A percentile compares a stretch with the other conserved stretches of the same genome.
These are phyloP conservation scores for Marasmius sp. DNA, from an alignment of 1,284 basidiomycete species.

Conservation along the genomic window DNA sequence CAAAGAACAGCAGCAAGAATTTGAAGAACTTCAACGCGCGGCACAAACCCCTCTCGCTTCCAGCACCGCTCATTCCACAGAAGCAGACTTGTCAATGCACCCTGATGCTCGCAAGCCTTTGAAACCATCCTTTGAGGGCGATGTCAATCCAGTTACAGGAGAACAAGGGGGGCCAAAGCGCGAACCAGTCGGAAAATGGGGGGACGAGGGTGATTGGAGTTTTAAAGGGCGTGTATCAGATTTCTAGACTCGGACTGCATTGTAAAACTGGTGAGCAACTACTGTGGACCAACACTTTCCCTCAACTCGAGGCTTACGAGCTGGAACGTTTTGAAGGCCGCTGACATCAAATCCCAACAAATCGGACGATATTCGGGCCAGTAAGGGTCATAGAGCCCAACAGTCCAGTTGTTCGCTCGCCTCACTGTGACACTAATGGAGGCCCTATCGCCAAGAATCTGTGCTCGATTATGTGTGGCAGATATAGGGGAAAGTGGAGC, in stretches of 20 bases:
- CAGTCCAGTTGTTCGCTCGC: no score
- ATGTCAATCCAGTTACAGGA: slow-evolving; percentile 72
- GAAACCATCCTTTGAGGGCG: slow-evolving; percentile 67
- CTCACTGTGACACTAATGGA: no score
- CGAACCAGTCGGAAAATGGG: slow-evolving; percentile 69
- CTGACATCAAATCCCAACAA: no score
- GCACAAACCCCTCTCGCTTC: slow-evolving; percentile 47
- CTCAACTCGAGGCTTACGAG: not conserved
- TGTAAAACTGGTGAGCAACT: not conserved
- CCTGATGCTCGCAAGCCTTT: slow-evolving; percentile 66
- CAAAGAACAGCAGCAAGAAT: slow-evolving; percentile 68
- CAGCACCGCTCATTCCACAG: slow-evolving; percentile 24
- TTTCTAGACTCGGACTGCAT: slow-evolving; percentile 44
- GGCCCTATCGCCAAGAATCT: no score
- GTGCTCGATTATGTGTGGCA: no score
- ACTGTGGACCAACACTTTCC: not conserved
- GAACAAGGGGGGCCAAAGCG: slow-evolving; percentile 76
- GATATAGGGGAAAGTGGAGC: no score
- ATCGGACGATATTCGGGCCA: no score
- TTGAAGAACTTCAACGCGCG: slow-evolving; percentile 67
- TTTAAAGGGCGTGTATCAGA: slow-evolving; percentile 81
- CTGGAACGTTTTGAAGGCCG: not conserved
- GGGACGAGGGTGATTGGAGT: slow-evolving; percentile 74
- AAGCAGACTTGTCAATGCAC: slow-evolving; percentile 50
- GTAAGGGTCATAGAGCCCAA: no score